Base-by-base conservation (phyloP, 2,329 filamentous ascomycete genomes). In the Aspergillus sp. region DNA sequence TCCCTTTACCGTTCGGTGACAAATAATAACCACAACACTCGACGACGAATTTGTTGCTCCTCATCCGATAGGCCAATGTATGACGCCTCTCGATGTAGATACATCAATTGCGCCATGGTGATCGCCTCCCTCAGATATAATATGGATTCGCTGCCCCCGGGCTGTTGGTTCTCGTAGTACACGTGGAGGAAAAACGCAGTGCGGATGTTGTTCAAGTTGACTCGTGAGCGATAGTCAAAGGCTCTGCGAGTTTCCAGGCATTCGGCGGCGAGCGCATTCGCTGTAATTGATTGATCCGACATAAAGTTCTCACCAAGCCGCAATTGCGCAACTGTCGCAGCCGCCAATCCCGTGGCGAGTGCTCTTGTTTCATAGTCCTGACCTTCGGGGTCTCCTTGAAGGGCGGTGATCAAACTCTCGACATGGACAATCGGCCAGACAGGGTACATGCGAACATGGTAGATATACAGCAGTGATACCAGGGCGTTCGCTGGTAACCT, bases 131-230 rank as follows among this genome's bases (percentile, higher is more conserved):
- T 73, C 6, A 83, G 63, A 60, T 80, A 80, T 8, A 83, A 63
- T 6, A 82, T 67, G 2, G 80, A 82, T 51, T 77, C 77, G 2
- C 71, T 73, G 1, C 80, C 79, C 3, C 80, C 80, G 0, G 79
- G 72, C 9, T 71, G 62, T 56, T 77, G 73, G 53, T 83, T 82
- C 63, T 83, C 80, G 60, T 82, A 75, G 52, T 81, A 82, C 11
- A 82, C 77, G 61, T 83, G 81, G 17, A 83, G 67, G 48, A 82
- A 83, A 61, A 83, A 83, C 0, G 79, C 78, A 2, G 77, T 78
- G 4, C 79, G 73, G 3, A 83, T 61, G 34, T 69, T 71, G 49
- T 80, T 74, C 19, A 83, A 67, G 15, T 71, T 75, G 2, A 71
- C 65, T 4, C 64, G 60, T 13, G 62, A 65, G 20, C 66, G 70